Base-by-base conservation (phyloP, 2,329 filamentous ascomycete species). In the Hypoxylon sp. region DNA sequence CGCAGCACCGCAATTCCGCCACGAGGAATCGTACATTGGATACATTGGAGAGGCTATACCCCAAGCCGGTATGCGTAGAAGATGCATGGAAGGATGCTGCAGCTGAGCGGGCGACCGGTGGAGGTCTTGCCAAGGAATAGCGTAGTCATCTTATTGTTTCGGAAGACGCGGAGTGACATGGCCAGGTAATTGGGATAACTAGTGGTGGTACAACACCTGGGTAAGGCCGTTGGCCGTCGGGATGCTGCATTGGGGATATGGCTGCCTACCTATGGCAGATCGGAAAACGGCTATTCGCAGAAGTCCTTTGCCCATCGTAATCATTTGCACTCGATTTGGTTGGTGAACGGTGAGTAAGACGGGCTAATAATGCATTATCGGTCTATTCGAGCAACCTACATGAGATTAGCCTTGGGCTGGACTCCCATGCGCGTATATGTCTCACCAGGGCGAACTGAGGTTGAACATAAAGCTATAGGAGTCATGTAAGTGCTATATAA, bases 141-240 rank as follows among this genome's bases (percentile, higher is more conserved):
- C 34, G 28, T 50, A 41, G 17, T 59, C 53, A 59, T 61, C 51
- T 59, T 62, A 62, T 65, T 63, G 67, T 66, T 58, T 70, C 65
- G 68, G 63, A 64, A 68, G 60, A 14, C 34, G 60, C 56, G 57
- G 60, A 63, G 60, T 60, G 49, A 52, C 55, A 60, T 46, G 52
- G 32, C 21, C 23, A 43, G 34, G 43, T 4, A 45, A 38, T 48
- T 55, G 60, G 56, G 36, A 60, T 49, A 53, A 21, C 25, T 63
- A 19, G 41, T 52, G 5, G 57, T 69, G 2, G 11, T 51, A 67
- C 68, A 34, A 32, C 36, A 51, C 28, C 25, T 53, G 60, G 25
- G 21, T 52, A 59, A 60, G 32, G 57, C 60, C 66, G 68, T 71
- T 69, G 49, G 41, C 51, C 53, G 21, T 51, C 68, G 68, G 68